These are phyloP conservation scores for Alternaria atra DNA, from an alignment of 2,329 filamentous ascomycete genomes.

Conservation along the genomic window DNA sequence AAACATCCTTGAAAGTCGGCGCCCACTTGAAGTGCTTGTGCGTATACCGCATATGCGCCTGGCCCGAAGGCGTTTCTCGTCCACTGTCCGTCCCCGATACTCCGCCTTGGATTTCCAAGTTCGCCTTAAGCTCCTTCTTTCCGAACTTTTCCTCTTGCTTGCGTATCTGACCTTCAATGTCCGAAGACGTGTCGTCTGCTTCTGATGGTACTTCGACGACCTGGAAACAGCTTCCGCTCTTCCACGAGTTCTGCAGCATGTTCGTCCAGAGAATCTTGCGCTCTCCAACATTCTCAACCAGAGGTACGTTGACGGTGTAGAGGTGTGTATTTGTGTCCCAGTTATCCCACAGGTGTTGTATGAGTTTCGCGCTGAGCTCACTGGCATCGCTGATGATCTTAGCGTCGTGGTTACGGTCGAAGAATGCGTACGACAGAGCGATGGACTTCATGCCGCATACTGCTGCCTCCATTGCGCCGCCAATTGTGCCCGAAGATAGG, in stretches of 20 bases:
- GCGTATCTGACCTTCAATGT: conserved; percentile 78
- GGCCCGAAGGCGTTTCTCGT: conserved; percentile 38
- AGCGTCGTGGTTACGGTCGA: conserved; percentile 82
- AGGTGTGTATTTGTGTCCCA: conserved; percentile 78
- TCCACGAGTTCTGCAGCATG: conserved; percentile 93
- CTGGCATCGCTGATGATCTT: conserved; percentile 81
- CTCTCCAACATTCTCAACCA: conserved; percentile 76
- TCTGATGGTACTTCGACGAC: conserved; percentile 74
- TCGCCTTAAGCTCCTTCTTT: conserved; percentile 48
- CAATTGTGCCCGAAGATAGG: conserved; percentile 59
- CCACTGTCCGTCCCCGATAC: conserved; percentile 39
- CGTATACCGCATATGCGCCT: conserved; percentile 62
- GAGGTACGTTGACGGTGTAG: conserved; percentile 91
- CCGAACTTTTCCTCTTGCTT: conserved; percentile 65
- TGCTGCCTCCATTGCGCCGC: conserved; percentile 60
- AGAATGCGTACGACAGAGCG: conserved; percentile 91
- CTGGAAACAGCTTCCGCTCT: conserved; percentile 82
- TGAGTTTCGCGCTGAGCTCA: conserved; percentile 75
- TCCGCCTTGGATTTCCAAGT: conserved; percentile 26
- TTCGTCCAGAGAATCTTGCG: conserved; percentile 82
- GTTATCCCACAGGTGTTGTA: conserved; percentile 79
- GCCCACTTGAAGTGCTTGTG: conserved; percentile 97
- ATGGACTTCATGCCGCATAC: conserved; percentile 67
- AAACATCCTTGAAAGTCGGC: conserved; percentile 85
- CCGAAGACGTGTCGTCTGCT: conserved; percentile 66